Evolutionary conservation across 208 protist species (phyloP), one percentile per base, ranked within the genome.

Genomic region (Ichthyophonus hoferi): DNA sequence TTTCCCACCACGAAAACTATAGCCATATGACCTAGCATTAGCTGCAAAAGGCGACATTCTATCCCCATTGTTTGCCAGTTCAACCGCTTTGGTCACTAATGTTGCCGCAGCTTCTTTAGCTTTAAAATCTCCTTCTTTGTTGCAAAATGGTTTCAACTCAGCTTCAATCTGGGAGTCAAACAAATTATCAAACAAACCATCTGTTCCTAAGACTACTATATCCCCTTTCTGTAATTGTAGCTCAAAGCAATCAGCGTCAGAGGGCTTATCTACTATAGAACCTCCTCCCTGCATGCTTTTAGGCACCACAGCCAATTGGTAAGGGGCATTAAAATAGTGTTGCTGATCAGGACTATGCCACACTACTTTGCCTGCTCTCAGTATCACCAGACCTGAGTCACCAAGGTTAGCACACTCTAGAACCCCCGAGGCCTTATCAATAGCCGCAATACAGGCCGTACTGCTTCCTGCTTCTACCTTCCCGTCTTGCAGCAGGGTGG

Each of bases 181-280:
- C 79, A 90, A n/a, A 79, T 90, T 90, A 40, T 90, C 89, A 42
- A 88, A 88, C 31, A 90, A 37, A n/a, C 89, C 89, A 42, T 90
- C 89, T 0, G 89, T 90, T 1, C 31, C 89, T 1, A 88, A 33
- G 1, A 90, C 24, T 7, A 90, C 77, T 31, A 88, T n/a, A 58
- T 90, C 83, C 0, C 38, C 82, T 1, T 86, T 39, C 1, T 76
- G 12, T 14, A 90, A 31, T 3, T 79, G 34, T 3, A 81, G 58
- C n/a, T 39, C 2, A 40, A 79, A 87, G 35, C 3, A 2, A 31
- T 90, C 79, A 34, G 79, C 89, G 7, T 76, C 77, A 2, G 31
- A 7, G 7, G n/a, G 39, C 12, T 2, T 76, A 58, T 88, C 40
- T 14, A 81, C 24, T 1, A 81, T 58, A 34, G 76, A 7, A n/a